Base-by-base conservation (phyloP, 352 stramenopile genomes). In the Globisporangium cylindrosporum region DNA sequence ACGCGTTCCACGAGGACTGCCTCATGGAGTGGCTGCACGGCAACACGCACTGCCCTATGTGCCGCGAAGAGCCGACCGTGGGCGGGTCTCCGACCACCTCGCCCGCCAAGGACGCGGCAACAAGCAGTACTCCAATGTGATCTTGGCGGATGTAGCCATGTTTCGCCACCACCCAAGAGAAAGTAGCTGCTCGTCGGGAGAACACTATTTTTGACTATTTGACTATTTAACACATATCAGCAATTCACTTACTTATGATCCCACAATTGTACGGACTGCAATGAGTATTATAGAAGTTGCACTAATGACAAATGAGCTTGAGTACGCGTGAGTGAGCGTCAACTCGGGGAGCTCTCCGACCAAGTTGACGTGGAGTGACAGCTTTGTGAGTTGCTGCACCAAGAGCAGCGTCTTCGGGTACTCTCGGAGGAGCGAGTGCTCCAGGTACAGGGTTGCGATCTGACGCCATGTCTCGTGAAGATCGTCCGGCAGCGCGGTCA, bases 1-100 rank as follows among this genome's bases (percentile, higher is more conserved):
- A 95, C 73, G 85, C 80, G 22, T 95, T 94, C 75, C 88, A 95
- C 75, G 88, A 95, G 62, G 86, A 94, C 27, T 95, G 88, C 60
- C 73, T 95, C 59, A 89, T 95, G 67, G 86, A 93, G 66, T 95
- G 88, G 88, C 73, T 95, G 60, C 84, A 92, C 27, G 81, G 80
- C 66, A 94, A 84, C 74, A 83, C 80, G 1, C 86, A 94, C 63
- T 95, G 88, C 68, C 88, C 88, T 56, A 93, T 95, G 79, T 95
- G 88, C 56, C 84, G 88, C n/a, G 86, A 91, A 59, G 84, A 94
- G 25, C 86, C 88, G 4, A 62, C 70, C n/a, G 66, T 71, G 8
- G 73, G 72, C n/a, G 56, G 51, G 3, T 72, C 67, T 36, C 60
- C 60, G 8, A 27, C 58, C 4, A 25, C 46, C 4, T 60, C 56